Base-by-base conservation (phyloP, 805 yeast genomes). In the Yamadazyma sp. region DNA sequence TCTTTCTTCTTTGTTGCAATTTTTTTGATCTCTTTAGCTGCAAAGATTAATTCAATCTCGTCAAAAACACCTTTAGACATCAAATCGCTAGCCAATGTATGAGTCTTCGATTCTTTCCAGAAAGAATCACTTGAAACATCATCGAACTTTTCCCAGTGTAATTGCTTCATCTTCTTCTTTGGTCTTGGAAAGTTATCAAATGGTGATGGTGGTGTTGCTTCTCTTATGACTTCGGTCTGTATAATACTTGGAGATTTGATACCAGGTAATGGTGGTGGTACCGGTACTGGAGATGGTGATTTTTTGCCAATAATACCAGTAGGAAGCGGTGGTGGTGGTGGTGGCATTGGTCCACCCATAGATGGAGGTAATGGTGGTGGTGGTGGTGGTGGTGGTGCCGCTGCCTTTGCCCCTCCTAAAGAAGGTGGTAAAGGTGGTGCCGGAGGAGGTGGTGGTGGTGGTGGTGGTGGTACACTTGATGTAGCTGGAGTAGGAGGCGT, bases 91-190 rank as follows among this genome's bases (percentile, higher is more conserved):
- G 72, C 76, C 31, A 76, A 58, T 0, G 50, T 39, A 9, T 64
- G 62, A 14, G 75, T 71, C 30, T 73, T 66, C 1, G 62, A 49
- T 26, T 55, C 52, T 20, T 68, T 69, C 94, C 94, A 84, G 45
- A 84, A 70, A 0, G 93, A 80, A 27, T 74, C 67, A 12, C 68
- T 62, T 11, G 80, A 63, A 19, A 46, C 45, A 12, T 50, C 47
- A 10, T 80, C 84, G 30, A 84, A 62, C 50, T 78, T 82, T 43
- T 84, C 93, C 94, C 93, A 84, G 48, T 84, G 94, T 43, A 84
- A 73, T 49, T 84, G 94, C 51, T 82, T 84, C 61, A 84, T 60
- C 55, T 77, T 80, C 42, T 67, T 70, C 54, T 69, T 70, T 13
- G 80, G 78, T 44, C 77, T 61, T 18, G 84, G 85, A 41, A 72